Percentiles rank a stretch among this genome's conserved stretches.
phyloP scores from a whole-genome alignment of 129 eudicot species.

The Escallonia herrerae region DNA sequence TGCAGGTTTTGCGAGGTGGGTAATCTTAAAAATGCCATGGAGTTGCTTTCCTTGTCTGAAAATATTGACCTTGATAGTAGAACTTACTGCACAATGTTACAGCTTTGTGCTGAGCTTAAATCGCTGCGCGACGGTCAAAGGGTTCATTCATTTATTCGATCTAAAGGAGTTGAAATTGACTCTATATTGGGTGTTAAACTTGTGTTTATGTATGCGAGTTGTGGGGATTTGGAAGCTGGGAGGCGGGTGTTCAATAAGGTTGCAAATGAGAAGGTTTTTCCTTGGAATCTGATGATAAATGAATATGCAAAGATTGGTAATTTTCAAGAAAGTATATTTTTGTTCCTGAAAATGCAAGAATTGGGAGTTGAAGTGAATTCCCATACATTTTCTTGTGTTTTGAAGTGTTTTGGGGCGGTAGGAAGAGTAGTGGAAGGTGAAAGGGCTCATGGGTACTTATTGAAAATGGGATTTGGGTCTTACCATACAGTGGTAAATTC shows the following conservation, averaged over 20 bases:
- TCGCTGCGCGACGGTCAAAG: conserved; percentile 37
- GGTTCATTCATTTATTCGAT: conserved; percentile 35
- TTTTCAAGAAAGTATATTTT: conserved; percentile 37
- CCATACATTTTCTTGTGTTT: conserved; percentile 47
- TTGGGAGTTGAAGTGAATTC: conserved; percentile 47
- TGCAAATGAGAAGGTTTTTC: conserved; percentile 42
- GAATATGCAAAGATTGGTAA: conserved; percentile 54
- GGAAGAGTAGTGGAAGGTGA: conserved; percentile 33
- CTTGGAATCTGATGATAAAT: conserved; percentile 66
- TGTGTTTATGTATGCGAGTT: conserved; percentile 67
- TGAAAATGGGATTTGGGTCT: conserved; percentile 38
- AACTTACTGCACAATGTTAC: conserved; percentile 46
- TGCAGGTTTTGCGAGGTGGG: conserved; percentile 39
- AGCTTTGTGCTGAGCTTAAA: conserved; percentile 58
- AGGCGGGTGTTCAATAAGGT: conserved; percentile 38
- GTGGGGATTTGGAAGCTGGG: conserved; percentile 61
- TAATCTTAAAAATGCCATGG: conserved; percentile 46
- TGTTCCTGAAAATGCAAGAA: conserved; percentile 37
- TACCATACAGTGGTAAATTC: conserved; percentile 50
- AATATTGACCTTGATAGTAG: conserved; percentile 27
- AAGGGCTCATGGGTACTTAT: conserved; percentile 37
- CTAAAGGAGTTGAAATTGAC: conserved; percentile 26
- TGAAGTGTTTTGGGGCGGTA: conserved; percentile 40
- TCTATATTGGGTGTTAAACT: conserved; percentile 48
- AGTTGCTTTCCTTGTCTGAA: conserved; percentile 27